Base-by-base conservation (phyloP, 2,329 filamentous ascomycete species). In the Botryosphaeria dothidea region DNA sequence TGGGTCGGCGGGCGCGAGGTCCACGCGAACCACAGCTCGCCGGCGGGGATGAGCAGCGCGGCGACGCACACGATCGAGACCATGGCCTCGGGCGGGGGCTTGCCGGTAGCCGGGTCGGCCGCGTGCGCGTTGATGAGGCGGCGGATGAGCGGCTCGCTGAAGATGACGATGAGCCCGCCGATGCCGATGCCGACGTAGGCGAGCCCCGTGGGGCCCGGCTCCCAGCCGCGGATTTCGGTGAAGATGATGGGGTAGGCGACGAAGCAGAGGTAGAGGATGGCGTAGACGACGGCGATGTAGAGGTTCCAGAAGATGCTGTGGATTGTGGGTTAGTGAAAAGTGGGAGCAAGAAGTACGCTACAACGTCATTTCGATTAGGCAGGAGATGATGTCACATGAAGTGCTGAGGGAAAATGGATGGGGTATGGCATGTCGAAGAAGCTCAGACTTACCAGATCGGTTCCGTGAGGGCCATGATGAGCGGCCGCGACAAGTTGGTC, bases 191-290 rank as follows among this genome's bases (percentile, higher is more conserved):
- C 93, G 5, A 89, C 71, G 76, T 96, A 97, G 1, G 92, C 86
- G 2, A 97, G 85, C 0, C 93, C 93, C 0, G 89, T 87, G 38
- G 90, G 60, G 1, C 91, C 89, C 0, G 90, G 82, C 2, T 83
- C 83, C 93, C 93, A 97, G 66, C 92, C 92, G 19, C 93, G 90
- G 65, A 87, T 78, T 45, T 90, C 82, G 11, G 84, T 82, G 77
- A 95, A 97, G 65, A 96, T 90, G 66, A 96, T 90, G 0, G 93
- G 93, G 75, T 96, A 96, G 13, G 92, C 92, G 17, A 96, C 90
- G 79, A 97, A 97, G 78, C 92, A 96, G 34, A 97, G 87, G 72
- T 95, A 95, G 1, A 97, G 82, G 45, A 96, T 92, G 19, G 88
- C 91, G 75, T 97, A 97, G 38, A 96, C 87, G 43, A 96, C 81